Base-by-base conservation (phyloP, 1,284 basidiomycete genomes). In the Pseudomicrostroma phylloplanum region DNA sequence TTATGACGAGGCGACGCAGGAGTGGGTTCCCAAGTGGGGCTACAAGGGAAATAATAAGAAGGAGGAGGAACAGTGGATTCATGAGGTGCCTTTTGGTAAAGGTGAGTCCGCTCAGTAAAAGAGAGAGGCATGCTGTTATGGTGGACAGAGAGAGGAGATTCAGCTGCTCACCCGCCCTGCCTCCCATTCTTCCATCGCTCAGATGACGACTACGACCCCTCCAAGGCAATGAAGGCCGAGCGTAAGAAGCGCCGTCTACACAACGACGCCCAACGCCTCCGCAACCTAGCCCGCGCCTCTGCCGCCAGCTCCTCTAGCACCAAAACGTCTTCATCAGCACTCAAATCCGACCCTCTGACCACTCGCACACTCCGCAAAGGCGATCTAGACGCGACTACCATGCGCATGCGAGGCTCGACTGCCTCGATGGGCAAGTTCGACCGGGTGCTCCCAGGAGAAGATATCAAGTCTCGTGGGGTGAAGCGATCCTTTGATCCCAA, bases 1-100 rank as follows among this genome's bases (percentile, higher is more conserved):
- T 8, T 99, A 90, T 88, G 93, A 99, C 81, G 94, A 97, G 72
- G 92, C 93, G 79, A 86, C 85, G 72, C 89, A 94, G 80, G 90
- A 90, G 48, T 98, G 91, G 90, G 90, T 96, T 13, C 85, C 88
- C 60, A 83, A 90, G 58, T 99, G 94, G 94, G 94, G 96, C 0
- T 86, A 85, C 26, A 68, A 74, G 57, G 78, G 78, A 19, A 91
- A 91, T 82, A 97, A 97, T 80, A 93, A 87, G 82, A 85, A 92
- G 66, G 81, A 82, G 25, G 92, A 97, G 82, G 86, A 86, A 15
- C 90, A 93, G 79, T 97, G 94, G 94, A 84, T 96, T 66, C 88
- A 90, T 59, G 92, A 93, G 79, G 88, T 97, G 56, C 90, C 90
- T 73, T 83, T 84, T 55, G 87, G 91, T 76, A 89, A 88, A 72